Evolutionary conservation across 2,329 filamentous ascomycete genomes (phyloP), one percentile per base, ranked within the genome.

Genomic region (Colletotrichum navitas): DNA sequence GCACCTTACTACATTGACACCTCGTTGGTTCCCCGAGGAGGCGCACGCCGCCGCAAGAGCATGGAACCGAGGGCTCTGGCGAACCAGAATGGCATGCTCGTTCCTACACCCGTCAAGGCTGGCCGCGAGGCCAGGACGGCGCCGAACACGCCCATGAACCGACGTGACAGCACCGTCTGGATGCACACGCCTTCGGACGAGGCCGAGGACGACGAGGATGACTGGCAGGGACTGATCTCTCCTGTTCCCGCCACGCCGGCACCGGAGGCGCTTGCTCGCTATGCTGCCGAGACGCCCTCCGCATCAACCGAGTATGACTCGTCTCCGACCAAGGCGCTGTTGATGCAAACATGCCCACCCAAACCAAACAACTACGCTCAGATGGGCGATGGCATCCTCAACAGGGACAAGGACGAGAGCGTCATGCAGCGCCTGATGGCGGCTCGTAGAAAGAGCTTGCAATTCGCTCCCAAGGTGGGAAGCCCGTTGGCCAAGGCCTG

Each of bases 21-120:
- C 39, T 85, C 87, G 2, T 83, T 90, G 54, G 82, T 93, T 43
- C 91, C 93, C 24, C 91, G 92, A 2, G 92, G 92, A 24, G 91
- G 92, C 11, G 88, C 87, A 61, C 90, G 92, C 66, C 89, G 93
- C 62, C 88, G 93, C 64, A 94, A 94, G 85, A 93, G 90, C 75
- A 95, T 95, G 92, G 93, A 94, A 79, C 93, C 93, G 16, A 90
- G 87, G 75, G 88, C 90, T 1, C 81, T 94, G 29, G 87, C 89
- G 68, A 93, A 94, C 75, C 78, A 89, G 72, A 93, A 94, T 73
- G 91, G 91, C 55, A 90, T 85, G 1, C 82, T 93, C 0, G 83
- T 92, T 32, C 83, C 78, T 56, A 80, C 79, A 26, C 79, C 81
- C n/a, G 76, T 81, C 58, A 81, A 80, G 75, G 77, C 75, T 11